Evolutionary conservation across 441 rosid species (phyloP), one percentile per base, ranked within the genome.

Genomic region (Euphorbia celastroides): DNA sequence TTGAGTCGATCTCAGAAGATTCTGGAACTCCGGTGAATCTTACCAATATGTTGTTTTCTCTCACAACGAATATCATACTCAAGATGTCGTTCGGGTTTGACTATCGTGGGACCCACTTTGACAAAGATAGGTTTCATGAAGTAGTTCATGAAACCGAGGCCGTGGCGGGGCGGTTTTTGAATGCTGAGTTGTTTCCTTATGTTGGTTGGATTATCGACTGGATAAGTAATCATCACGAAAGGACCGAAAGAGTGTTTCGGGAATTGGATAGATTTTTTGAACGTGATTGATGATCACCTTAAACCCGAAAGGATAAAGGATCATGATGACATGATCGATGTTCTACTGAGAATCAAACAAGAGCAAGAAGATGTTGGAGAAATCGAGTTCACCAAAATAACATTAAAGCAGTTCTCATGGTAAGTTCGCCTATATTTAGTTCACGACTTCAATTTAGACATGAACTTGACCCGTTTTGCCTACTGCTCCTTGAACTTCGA

Each of bases 151-250:
- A 48, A 17, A 36, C 25, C 1, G 20, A 12, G 0, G 67, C 42
- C 8, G 25, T 48, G 27, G 17, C 52, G 6, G 67, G 67, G 10
- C 46, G 56, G 10, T 63, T 48, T 14, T 63, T 42, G 20, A 34
- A 23, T 0, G 34, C 25, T 17, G 57, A 63, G 6, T 63, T n/a
- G 42, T 63, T 63, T 5, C 67, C 56, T 14, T 48, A 25, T 30
- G 41, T 19, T 10, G 67, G 67, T 7, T 48, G 67, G 67, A 27
- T 63, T 26, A 30, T 63, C n/a, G 67, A 63, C 54, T 26, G 67
- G 34, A 5, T 63, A 12, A 63, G 26, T n/a, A 34, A 34, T 69
- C 70, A 77, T 20, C 81, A 76, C 41, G 69, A 50, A 56, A 83
- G 68, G 66, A 12, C 60, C 60, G 44, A 34, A 34, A 34, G 38